phyloP scores from a whole-genome alignment of 768 basidiomycete genomes.

The Podaxis sp. region DNA sequence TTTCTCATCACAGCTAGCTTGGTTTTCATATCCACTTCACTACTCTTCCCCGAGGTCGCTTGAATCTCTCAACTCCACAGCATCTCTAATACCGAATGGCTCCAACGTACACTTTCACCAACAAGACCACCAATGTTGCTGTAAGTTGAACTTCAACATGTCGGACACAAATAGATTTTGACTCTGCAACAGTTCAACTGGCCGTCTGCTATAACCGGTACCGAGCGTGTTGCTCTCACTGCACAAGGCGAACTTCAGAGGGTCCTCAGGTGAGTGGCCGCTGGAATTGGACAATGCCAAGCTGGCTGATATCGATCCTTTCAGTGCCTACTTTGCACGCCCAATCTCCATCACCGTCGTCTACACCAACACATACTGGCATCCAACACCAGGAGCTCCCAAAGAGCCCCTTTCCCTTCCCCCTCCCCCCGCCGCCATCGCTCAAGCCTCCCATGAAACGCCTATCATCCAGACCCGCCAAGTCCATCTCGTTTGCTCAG shows the following conservation, averaged over 20 bases:
- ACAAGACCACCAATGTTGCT: constrained; percentile 41
- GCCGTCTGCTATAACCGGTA: constrained; percentile 49
- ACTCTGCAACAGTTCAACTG: constrained; percentile 43
- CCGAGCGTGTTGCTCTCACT: constrained; percentile 70
- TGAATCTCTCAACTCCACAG: background rate
- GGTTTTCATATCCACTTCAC: background rate
- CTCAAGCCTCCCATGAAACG: constrained; percentile 28
- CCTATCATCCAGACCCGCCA: constrained; percentile 65
- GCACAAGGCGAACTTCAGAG: constrained; percentile 58
- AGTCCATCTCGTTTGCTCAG: constrained; percentile 59
- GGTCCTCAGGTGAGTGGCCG: background rate
- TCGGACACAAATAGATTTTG: background rate
- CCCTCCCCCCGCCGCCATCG: constrained; percentile 79
- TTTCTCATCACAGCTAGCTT: background rate
- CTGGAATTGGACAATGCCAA: background rate
- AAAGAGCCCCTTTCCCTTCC: constrained; percentile 90
- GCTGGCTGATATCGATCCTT: background rate
- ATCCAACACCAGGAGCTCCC: background rate
- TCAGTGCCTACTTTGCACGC: background rate
- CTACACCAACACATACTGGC: background rate
- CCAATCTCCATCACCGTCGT: background rate
- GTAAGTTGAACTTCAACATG: background rate
- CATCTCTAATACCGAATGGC: constrained; percentile 23
- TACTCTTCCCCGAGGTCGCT: background rate
- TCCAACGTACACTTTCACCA: constrained; percentile 40